Conservation (phyloP, 345 rosid species). For the Brassica nigra region DNA sequence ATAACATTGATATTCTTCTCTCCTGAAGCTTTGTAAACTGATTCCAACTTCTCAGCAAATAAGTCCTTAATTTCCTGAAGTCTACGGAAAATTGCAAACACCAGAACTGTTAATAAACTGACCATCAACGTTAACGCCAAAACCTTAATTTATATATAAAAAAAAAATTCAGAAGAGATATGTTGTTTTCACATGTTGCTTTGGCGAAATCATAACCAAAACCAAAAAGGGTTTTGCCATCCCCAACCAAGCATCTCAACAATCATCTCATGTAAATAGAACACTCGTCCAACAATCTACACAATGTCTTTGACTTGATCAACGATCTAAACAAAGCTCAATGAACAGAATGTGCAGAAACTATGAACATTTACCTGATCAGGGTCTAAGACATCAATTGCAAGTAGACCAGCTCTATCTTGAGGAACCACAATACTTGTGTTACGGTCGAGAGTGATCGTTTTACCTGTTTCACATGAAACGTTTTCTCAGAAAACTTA, state of each 20-base stretch:
- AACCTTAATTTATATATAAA: too few relatives aligned
- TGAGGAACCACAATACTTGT: slow-evolving; percentile 76
- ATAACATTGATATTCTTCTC: slow-evolving; percentile 84
- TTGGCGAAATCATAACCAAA: slow-evolving; percentile 97
- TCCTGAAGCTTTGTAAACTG: slow-evolving; percentile 74
- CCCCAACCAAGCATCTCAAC: slow-evolving; percentile 94
- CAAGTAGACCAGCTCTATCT: slow-evolving; percentile 80
- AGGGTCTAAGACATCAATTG: slow-evolving; percentile 91
- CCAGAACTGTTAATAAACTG: slow-evolving; percentile 3
- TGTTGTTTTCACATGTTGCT: slow-evolving; percentile 69
- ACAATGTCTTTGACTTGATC: neutral
- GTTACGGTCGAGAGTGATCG: slow-evolving; percentile 70
- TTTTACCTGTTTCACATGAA: slow-evolving; percentile 56
- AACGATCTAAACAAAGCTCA: slow-evolving; percentile 6
- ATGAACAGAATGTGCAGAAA: neutral
- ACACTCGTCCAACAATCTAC: slow-evolving; percentile 85
- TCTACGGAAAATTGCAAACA: slow-evolving; percentile 41
- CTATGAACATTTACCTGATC: slow-evolving; percentile 60
- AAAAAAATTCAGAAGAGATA: neutral
- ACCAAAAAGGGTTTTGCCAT: slow-evolving; percentile 89
- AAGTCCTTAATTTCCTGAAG: slow-evolving; percentile 66
- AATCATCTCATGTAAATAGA: slow-evolving; percentile 94
- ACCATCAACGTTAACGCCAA: neutral
- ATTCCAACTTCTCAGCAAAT: slow-evolving; percentile 68
- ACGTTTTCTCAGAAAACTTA: neutral